Conservation (phyloP, 1,284 basidiomycete genomes). For the Ceratobasidium sp. region DNA sequence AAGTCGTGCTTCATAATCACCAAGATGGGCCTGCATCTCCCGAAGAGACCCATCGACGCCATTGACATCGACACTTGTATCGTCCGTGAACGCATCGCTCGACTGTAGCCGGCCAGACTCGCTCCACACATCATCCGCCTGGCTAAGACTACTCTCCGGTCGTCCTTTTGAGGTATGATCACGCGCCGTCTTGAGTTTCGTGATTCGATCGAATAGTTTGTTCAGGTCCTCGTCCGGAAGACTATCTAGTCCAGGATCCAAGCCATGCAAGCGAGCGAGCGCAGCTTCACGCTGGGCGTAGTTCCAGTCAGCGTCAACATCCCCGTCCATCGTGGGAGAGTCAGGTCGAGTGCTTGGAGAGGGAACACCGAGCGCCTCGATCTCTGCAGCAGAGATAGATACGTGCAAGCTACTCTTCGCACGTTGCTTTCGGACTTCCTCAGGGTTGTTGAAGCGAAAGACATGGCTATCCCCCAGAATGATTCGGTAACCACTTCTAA, state of each 20-base stretch:
- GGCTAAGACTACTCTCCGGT: constrained; percentile 62
- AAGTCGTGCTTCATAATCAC: constrained; percentile 68
- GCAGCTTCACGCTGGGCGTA: constrained; percentile 93
- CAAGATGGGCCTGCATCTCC: constrained; percentile 74
- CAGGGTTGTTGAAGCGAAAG: constrained; percentile 96
- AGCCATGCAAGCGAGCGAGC: constrained; percentile 73
- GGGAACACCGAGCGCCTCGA: constrained; percentile 55
- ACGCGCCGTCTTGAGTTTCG: constrained; percentile 89
- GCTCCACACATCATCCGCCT: constrained; percentile 86
- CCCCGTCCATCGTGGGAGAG: constrained; percentile 72
- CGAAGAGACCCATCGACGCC: constrained; percentile 71
- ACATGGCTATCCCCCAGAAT: constrained; percentile 99
- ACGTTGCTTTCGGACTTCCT: constrained; percentile 89
- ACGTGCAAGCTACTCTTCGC: constrained; percentile 71
- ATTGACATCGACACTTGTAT: constrained; percentile 79
- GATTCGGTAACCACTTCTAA: constrained; percentile 92
- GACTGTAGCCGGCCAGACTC: constrained; percentile 73
- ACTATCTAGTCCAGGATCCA: constrained; percentile 87
- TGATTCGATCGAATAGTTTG: constrained; percentile 90
- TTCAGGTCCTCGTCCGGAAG: constrained; percentile 93
- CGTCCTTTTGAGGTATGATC: constrained; percentile 68
- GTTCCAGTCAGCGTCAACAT: constrained; percentile 88
- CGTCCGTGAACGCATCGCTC: constrained; percentile 79
- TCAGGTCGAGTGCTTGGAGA: constrained; percentile 62
- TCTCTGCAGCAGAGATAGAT: constrained; percentile 67